Evolutionary conservation across 2,329 filamentous ascomycete species (phyloP).

Genomic region (Gremmenia infestans): DNA sequence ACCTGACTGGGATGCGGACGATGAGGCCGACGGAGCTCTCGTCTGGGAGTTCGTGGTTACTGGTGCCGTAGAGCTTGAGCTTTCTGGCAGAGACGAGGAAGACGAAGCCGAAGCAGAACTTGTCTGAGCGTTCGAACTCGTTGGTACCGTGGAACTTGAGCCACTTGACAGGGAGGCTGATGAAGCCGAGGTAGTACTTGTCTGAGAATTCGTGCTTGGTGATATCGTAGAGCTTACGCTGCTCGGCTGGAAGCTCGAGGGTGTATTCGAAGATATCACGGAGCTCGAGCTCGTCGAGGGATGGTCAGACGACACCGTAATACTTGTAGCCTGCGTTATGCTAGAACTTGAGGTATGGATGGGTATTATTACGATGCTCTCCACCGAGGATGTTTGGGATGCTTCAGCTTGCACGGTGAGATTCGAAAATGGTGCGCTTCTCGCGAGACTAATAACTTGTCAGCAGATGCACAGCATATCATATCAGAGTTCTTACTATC

Average conservation of each 20-base stretch:
- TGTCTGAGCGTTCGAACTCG: background rate
- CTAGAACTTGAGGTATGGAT: background rate
- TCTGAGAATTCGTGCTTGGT: no score
- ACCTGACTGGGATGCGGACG: no score
- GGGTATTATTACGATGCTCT: background rate
- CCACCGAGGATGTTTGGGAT: background rate
- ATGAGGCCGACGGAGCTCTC: no score
- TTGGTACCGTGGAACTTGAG: background rate
- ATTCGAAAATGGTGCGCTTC: background rate
- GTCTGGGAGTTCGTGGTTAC: no score
- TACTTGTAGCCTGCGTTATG: background rate
- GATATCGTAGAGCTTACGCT: no score
- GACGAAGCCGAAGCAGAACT: background rate
- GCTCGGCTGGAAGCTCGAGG: background rate
- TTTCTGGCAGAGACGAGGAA: no score
- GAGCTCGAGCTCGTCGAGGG: background rate
- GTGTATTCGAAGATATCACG: background rate
- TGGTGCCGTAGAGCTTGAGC: no score
- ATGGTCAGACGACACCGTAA: background rate
- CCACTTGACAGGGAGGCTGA: background rate
- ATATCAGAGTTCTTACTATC: conserved; percentile 11
- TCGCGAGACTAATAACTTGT: background rate
- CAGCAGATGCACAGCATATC: background rate
- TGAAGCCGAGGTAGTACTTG: no score
- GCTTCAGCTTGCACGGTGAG: background rate